phyloP scores from a whole-genome alignment of 2,329 filamentous ascomycete species.

The Metarhizium album region DNA sequence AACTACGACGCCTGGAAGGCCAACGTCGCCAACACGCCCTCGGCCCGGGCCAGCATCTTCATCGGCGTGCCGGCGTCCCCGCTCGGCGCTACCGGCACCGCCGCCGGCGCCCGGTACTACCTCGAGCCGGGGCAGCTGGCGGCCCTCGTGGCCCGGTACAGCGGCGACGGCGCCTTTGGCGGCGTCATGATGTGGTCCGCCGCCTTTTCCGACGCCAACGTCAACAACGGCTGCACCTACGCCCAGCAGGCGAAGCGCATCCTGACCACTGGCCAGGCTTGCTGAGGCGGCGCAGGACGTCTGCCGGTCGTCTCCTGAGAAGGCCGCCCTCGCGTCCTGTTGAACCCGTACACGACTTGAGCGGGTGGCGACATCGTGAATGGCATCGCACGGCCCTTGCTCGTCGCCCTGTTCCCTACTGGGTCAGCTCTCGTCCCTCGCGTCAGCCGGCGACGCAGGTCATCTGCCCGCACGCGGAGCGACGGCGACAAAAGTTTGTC shows the following conservation, averaged over 20 bases:
- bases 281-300: no score
- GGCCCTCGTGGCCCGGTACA: slow-evolving; percentile 18
- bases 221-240: slow-evolving; percentile 27
- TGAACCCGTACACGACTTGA: no score
- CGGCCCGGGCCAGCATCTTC: slow-evolving; percentile 17
- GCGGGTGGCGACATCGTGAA: no score
- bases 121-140: slow-evolving; percentile 21
- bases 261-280: slow-evolving; percentile 11
- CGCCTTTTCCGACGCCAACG: slow-evolving; percentile 26
- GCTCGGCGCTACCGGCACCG: slow-evolving; percentile 23
- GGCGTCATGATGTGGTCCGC: slow-evolving; percentile 32
- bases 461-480: no score
- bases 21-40: slow-evolving; percentile 16
- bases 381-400: no score
- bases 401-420: no score
- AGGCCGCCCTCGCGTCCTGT: no score
- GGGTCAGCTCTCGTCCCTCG: no score
- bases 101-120: slow-evolving; percentile 23
- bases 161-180: slow-evolving; percentile 20
- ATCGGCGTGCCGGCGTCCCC: slow-evolving; percentile 20
- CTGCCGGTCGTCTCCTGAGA: no score
- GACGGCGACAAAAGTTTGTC: no score
- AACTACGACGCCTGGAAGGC: slow-evolving; percentile 17
- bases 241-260: slow-evolving; percentile 29
- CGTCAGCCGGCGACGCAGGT: no score